Evolutionary conservation across 345 rosid species (phyloP).

Genomic region (Xanthoceras sorbifolium): DNA sequence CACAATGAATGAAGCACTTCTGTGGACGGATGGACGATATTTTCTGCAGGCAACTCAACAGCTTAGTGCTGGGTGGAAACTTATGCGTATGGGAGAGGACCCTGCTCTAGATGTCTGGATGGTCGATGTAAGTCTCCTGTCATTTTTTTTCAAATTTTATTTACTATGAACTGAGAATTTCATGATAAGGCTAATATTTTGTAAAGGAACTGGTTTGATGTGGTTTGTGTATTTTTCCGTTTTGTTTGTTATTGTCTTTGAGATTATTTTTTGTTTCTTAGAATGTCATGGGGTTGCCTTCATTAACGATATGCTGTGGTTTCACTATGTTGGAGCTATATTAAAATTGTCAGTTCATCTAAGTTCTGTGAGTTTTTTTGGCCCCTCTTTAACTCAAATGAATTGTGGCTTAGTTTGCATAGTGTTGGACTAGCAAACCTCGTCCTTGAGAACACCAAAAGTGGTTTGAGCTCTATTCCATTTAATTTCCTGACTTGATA

Average conservation of each 20-base stretch:
- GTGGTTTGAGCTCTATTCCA: neutral
- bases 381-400: neutral
- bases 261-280: neutral
- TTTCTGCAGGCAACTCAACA: constrained; percentile 83
- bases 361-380: neutral
- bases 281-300: neutral
- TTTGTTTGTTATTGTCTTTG: neutral
- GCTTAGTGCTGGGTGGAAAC: constrained; percentile 79
- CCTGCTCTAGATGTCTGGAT: constrained; percentile 82
- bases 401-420: neutral
- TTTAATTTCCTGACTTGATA: neutral
- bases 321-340: neutral
- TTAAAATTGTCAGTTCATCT: neutral
- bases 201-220: neutral
- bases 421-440: neutral
- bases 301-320: neutral
- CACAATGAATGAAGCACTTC: constrained; percentile 65
- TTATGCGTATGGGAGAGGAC: constrained; percentile 96
- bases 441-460: neutral
- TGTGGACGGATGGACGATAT: constrained; percentile 97
- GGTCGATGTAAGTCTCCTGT: constrained; percentile 58
- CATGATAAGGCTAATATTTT: neutral
- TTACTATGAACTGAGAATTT: too few relatives aligned
- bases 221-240: neutral
- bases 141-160: neutral